phyloP scores from a whole-genome alignment of 495 filamentous ascomycete genomes.

The Stereocaulon alpinum region DNA sequence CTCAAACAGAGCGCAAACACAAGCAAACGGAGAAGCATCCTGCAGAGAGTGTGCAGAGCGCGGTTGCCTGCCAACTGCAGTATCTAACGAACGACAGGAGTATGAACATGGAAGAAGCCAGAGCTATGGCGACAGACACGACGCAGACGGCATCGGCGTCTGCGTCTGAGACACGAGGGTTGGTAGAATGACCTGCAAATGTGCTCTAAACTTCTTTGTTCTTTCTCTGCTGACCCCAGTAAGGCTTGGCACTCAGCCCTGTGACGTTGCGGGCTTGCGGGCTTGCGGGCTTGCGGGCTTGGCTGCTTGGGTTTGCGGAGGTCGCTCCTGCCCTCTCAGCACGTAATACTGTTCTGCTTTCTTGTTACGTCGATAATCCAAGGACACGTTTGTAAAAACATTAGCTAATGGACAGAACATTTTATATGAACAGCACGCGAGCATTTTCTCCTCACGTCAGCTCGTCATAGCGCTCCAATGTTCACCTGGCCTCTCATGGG shows the following conservation, averaged over 20 bases:
- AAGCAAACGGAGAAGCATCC: slow-evolving; percentile 8
- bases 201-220: background rate
- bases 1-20: background rate
- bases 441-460: background rate
- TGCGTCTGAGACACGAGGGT: slow-evolving; percentile 3
- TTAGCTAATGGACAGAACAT: background rate
- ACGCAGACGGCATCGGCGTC: background rate
- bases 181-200: background rate
- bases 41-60: slow-evolving; percentile 1
- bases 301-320: background rate
- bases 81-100: background rate
- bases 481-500: background rate
- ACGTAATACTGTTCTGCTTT: background rate
- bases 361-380: background rate
- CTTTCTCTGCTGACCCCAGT: background rate
- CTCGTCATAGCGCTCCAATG: background rate
- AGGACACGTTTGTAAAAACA: background rate
- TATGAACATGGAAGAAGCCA: background rate
- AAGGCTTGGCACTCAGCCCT: slow-evolving; percentile 1
- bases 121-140: background rate
- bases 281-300: background rate
- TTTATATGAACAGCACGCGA: background rate
- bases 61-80: background rate
- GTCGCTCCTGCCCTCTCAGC: background rate
- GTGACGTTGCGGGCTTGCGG: background rate